Evolutionary conservation across 305 asterid genomes (phyloP), one percentile per base, ranked within the genome.

Genomic region (Fraxinus floribunda): DNA sequence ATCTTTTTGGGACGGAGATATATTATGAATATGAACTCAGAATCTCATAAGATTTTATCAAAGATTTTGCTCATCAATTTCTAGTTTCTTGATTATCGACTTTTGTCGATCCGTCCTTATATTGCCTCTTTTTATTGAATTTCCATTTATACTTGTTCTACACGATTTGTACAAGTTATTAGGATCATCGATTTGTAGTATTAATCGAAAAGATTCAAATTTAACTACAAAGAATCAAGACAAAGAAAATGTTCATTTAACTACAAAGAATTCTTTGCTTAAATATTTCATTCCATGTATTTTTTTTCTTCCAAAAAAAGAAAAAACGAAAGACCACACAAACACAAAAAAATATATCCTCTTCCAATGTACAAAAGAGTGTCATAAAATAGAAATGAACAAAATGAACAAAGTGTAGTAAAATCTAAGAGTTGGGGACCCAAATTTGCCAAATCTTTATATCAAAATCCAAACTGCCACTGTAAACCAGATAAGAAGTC

Each of bases 391-490:
- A 46, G 6, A 68, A 68, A 44, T 11, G 1, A 26, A 13, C 10
- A 29, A 68, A 11, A 20, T 4, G 20, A 29, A 68, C 2, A 29
- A 29, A 3, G 75, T 30, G 22, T 22, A 15, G 2, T n/a, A 4
- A 30, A 11, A 70, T 80, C 79, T 85, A 83, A 78, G 49, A 11
- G 10, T 0, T 64, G 5, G 91, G 89, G 16, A 89, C 88, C 87
- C 86, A 82, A 75, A 93, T 34, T 82, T 88, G 84, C 97, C 98
- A 93, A 35, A 91, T 88, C 82, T 87, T 94, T 68, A 94, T 83
- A 82, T 93, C 94, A 89, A 76, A 89, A 88, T 95, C 98, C 89
- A 95, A 80, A 38, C 94, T 83, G 8, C 99, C 99, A 85, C 97
- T 94, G 44, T 92, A 94, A 80, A 95, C 83, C 41, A 86, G 11